A percentile compares a stretch with the other conserved stretches of the same genome.
phyloP scores from a whole-genome alignment of 129 eudicot species.

The Saussurea involucrata region DNA sequence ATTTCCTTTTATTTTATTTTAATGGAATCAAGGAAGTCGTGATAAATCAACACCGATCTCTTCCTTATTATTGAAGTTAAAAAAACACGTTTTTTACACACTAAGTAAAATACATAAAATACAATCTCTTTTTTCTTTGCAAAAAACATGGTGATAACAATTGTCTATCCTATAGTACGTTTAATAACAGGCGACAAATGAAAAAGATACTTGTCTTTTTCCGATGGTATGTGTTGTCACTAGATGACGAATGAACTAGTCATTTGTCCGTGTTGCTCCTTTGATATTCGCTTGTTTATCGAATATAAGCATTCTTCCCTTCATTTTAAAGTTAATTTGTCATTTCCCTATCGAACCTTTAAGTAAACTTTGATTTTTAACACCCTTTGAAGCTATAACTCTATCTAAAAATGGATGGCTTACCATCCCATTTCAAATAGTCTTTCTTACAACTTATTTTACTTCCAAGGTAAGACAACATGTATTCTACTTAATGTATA shows the following conservation, averaged over 20 bases:
- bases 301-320: neutral
- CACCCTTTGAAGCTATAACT: conserved; percentile 9
- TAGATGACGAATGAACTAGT: neutral
- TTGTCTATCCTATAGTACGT: neutral
- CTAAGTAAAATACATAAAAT: neutral
- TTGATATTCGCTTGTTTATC: neutral
- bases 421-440: neutral
- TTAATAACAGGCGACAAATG: neutral
- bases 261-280: neutral
- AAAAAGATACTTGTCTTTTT: neutral
- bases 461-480: neutral
- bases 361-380: conserved; percentile 11
- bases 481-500: neutral
- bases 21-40: neutral
- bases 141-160: neutral
- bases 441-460: neutral
- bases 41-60: neutral
- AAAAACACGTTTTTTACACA: neutral
- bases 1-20: neutral
- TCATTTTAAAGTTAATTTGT: neutral
- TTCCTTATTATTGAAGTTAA: neutral
- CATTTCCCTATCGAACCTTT: conserved; percentile 4
- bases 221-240: neutral
- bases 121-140: neutral
- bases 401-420: conserved; percentile 16